These are phyloP conservation scores for Rhodosporidiobolus odoratus DNA, from an alignment of 768 basidiomycete species.

Conservation along the genomic window DNA sequence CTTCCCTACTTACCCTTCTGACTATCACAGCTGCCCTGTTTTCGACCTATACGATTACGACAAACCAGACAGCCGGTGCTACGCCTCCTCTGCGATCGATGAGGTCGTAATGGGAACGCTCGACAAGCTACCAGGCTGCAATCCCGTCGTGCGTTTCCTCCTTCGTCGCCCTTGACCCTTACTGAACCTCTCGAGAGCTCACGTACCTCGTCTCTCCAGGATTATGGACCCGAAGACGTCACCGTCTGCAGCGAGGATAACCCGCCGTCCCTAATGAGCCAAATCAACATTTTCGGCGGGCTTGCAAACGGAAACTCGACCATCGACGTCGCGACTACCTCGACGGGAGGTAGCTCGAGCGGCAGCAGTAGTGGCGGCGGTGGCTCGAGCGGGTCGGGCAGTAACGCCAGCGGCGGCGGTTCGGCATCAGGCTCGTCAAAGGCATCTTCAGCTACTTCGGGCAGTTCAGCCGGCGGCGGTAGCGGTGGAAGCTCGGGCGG, in stretches of 20 bases:
- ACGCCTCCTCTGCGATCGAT: not conserved
- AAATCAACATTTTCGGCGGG: not conserved
- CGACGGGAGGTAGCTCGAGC: not conserved
- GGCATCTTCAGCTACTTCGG: not conserved
- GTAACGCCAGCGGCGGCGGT: no score
- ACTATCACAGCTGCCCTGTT: not conserved
- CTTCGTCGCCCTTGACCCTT: not conserved
- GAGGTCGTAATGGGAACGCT: constrained; percentile 1
- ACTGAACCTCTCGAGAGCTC: not conserved
- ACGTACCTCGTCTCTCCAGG: no score
- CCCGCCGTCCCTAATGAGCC: not conserved
- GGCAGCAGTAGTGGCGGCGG: not conserved
- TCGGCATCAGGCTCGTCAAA: not conserved
- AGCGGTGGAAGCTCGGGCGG: not conserved
- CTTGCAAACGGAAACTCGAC: not conserved
- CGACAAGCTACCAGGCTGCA: constrained; percentile 11
- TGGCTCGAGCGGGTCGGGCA: not conserved
- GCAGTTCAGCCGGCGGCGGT: not conserved
- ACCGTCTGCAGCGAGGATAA: constrained; percentile 12
- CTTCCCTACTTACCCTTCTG: no score
- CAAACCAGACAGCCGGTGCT: not conserved
- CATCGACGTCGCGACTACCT: not conserved
- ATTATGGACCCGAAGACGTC: constrained; percentile 9
- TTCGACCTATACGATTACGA: constrained; percentile 20
- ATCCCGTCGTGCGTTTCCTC: constrained; percentile 6